phyloP scores from a whole-genome alignment of 768 basidiomycete genomes.

The Chalciporus chontae region DNA sequence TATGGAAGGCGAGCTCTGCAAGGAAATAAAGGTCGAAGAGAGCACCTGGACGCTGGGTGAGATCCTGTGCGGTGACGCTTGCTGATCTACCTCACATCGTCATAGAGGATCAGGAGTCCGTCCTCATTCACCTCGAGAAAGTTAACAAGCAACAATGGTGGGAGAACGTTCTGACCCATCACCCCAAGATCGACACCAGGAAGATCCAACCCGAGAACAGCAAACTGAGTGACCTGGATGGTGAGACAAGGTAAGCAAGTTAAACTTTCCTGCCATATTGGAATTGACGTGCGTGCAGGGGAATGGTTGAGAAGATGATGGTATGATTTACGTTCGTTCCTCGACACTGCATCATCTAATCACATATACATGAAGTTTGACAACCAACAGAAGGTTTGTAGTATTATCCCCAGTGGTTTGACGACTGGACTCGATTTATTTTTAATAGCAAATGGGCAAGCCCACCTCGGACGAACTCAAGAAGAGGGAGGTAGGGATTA shows the following conservation, averaged over 20 bases:
- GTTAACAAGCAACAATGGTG: slow-evolving; percentile 91
- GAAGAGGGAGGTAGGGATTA: slow-evolving; percentile 72
- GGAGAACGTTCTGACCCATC: slow-evolving; percentile 93
- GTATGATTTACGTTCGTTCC: slow-evolving; percentile 42
- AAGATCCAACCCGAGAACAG: slow-evolving; percentile 96
- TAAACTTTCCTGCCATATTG: neutral
- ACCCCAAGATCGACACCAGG: slow-evolving; percentile 93
- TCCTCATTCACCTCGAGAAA: slow-evolving; percentile 83
- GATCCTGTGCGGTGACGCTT: neutral
- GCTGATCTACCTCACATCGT: slow-evolving; percentile 5
- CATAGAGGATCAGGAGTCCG: slow-evolving; percentile 71
- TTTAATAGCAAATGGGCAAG: slow-evolving; percentile 82
- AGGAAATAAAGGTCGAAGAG: slow-evolving; percentile 93
- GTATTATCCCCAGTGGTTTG: neutral
- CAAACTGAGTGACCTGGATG: slow-evolving; percentile 93
- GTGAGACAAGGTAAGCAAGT: slow-evolving; percentile 76
- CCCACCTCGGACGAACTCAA: slow-evolving; percentile 93
- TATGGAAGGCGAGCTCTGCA: slow-evolving; percentile 86
- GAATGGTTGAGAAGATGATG: slow-evolving; percentile 99
- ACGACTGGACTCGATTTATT: neutral
- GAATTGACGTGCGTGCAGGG: slow-evolving; percentile 43
- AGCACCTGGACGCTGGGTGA: slow-evolving; percentile 96
- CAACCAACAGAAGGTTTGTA: slow-evolving; percentile 40
- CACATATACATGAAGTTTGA: slow-evolving; percentile 34
- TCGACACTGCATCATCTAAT: slow-evolving; percentile 7